These are phyloP conservation scores for Calonectria pseudoreteaudii DNA, from an alignment of 2,329 filamentous ascomycete species.

Conservation along the genomic window DNA sequence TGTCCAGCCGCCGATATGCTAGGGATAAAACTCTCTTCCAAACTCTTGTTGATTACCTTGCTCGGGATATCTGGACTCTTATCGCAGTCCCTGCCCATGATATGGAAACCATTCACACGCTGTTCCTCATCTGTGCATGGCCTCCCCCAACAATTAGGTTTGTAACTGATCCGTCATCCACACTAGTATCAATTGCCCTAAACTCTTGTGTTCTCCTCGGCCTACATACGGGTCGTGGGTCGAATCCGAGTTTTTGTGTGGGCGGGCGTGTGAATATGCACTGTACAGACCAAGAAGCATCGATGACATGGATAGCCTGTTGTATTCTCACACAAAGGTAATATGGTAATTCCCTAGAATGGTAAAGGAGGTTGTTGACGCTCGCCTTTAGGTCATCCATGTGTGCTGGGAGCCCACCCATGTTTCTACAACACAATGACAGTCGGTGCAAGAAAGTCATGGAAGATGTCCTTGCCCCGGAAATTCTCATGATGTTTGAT, in stretches of 20 bases:
- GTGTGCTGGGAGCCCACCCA: constrained; percentile 59
- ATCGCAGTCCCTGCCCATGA: constrained; percentile 57
- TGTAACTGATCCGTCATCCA: constrained; percentile 61
- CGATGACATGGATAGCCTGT: constrained; percentile 65
- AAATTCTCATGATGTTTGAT: constrained; percentile 58
- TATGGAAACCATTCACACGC: constrained; percentile 62
- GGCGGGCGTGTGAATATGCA: constrained; percentile 56
- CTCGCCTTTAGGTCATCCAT: constrained; percentile 45
- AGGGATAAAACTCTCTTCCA: constrained; percentile 55
- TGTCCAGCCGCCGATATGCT: constrained; percentile 62
- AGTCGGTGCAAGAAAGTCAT: constrained; percentile 54
- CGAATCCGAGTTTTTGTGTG: constrained; percentile 60
- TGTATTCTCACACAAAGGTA: constrained; percentile 65
- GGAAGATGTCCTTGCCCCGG: constrained; percentile 55
- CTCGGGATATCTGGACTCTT: constrained; percentile 58
- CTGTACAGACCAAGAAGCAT: constrained; percentile 64
- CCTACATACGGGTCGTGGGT: constrained; percentile 65
- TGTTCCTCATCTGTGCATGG: constrained; percentile 65
- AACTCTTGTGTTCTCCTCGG: constrained; percentile 62
- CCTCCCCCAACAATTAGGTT: constrained; percentile 64
- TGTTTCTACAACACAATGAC: constrained; percentile 64
- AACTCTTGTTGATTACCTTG: constrained; percentile 60
- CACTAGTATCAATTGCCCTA: constrained; percentile 59
- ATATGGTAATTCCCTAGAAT: background rate
- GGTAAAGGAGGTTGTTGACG: constrained; percentile 14